Conservation (phyloP, 352 stramenopile genomes). For the Pythium rishiriense region DNA sequence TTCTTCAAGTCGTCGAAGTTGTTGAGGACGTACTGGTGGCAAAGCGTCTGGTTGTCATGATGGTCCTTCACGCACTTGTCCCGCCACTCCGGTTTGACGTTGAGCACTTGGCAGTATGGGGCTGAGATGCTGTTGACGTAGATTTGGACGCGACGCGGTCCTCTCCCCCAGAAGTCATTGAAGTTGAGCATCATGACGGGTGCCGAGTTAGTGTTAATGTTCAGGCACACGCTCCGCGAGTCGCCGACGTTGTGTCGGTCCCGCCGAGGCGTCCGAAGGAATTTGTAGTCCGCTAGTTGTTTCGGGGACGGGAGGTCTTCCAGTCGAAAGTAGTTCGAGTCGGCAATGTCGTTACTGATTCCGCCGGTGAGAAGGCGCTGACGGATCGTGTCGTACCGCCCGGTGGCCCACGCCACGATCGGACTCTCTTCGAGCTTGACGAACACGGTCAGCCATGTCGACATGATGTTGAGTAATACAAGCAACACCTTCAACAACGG, state of each 20-base stretch:
- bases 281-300: not conserved
- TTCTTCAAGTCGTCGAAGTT: conserved; percentile 41
- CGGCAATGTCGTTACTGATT: conserved; percentile 1
- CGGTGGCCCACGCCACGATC: conserved; percentile 8
- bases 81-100: conserved; percentile 5
- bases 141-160: conserved; percentile 26
- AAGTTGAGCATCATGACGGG: conserved; percentile 30
- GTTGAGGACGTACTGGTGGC: conserved; percentile 48
- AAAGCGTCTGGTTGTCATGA: conserved; percentile 35
- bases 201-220: conserved; percentile 26
- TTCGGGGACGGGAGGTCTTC: not conserved
- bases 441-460: conserved; percentile 22
- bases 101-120: conserved; percentile 26
- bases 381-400: conserved; percentile 16
- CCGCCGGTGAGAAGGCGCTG: not conserved
- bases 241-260: not conserved
- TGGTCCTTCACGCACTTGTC: conserved; percentile 36
- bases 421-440: conserved; percentile 17
- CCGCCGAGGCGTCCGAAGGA: not conserved
- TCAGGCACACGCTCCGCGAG: conserved; percentile 27
- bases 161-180: conserved; percentile 37
- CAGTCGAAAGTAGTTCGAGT: not conserved
- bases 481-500: conserved; percentile 10
- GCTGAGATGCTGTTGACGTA: conserved; percentile 39
- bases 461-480: conserved; percentile 13